Evolutionary conservation across 139 green algal species (phyloP).

Genomic region (Auxenochlorella protothecoides): DNA sequence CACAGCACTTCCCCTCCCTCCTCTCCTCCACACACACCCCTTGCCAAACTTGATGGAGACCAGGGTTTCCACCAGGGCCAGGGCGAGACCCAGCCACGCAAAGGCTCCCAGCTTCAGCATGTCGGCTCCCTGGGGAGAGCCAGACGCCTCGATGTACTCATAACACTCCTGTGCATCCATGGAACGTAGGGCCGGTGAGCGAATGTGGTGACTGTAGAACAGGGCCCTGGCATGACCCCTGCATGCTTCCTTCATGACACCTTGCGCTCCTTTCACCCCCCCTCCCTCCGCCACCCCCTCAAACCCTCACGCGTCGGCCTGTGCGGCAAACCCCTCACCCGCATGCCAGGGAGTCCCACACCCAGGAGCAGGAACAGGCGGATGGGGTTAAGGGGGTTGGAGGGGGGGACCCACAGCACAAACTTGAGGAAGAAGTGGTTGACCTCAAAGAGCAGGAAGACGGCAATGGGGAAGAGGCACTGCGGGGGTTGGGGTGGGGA

Average conservation of each 20-base stretch:
- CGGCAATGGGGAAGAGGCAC: conserved; percentile 14
- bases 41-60: conserved; percentile 69
- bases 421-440: conserved; percentile 96
- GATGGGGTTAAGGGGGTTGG: conserved; percentile 69
- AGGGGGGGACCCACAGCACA: conserved; percentile 76
- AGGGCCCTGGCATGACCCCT: not conserved
- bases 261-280: not conserved
- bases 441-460: conserved; percentile 50
- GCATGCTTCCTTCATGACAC: not conserved
- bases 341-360: conserved; percentile 46
- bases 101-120: conserved; percentile 71
- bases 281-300: not conserved
- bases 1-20: no score
- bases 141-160: conserved; percentile 54
- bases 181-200: not conserved
- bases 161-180: conserved; percentile 60
- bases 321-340: conserved; percentile 4
- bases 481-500: not conserved
- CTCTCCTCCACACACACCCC: conserved; percentile 14
- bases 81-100: conserved; percentile 61
- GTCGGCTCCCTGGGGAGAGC: not conserved
- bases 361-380: conserved; percentile 51
- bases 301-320: not conserved
- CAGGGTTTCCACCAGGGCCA: conserved; percentile 56
- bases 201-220: not conserved